These are phyloP conservation scores for Sextonia rubra DNA, from an alignment of 164 flowering plant genomes.

Conservation along the genomic window DNA sequence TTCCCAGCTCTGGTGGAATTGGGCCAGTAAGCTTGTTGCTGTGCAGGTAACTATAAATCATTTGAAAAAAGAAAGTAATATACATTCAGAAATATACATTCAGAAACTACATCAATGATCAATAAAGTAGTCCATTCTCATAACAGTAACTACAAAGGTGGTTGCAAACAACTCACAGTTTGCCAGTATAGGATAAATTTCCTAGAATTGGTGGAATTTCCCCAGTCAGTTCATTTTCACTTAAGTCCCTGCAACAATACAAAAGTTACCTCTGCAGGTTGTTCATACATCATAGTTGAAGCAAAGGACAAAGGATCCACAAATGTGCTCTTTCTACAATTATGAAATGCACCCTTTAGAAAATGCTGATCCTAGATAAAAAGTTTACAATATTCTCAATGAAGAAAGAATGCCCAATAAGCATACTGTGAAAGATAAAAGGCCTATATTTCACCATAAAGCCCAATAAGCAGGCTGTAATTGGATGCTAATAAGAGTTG, in stretches of 20 bases:
- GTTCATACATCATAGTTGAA: too few relatives aligned
- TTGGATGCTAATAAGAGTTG: too few relatives aligned
- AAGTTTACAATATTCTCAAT: too few relatives aligned
- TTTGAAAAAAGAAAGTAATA: background rate
- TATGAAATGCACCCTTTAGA: too few relatives aligned
- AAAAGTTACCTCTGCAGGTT: too few relatives aligned
- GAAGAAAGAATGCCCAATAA: too few relatives aligned
- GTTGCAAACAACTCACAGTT: conserved; percentile 51
- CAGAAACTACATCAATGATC: background rate
- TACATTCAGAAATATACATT: background rate
- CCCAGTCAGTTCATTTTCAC: conserved; percentile 84
- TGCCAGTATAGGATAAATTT: conserved; percentile 82
- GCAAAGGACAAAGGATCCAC: too few relatives aligned
- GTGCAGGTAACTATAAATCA: conserved; percentile 62
- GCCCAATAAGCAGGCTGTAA: too few relatives aligned
- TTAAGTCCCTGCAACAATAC: conserved; percentile 56
- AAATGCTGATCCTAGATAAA: too few relatives aligned
- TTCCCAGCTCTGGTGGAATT: conserved; percentile 93
- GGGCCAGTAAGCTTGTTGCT: conserved; percentile 82
- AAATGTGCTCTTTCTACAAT: too few relatives aligned
- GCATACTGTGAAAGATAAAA: too few relatives aligned
- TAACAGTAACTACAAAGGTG: background rate
- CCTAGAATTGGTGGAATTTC: conserved; percentile 87
- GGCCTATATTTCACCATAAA: too few relatives aligned
- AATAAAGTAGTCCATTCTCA: background rate